Evolutionary conservation across 164 flowering plant genomes (phyloP), one percentile per base, ranked within the genome.

Genomic region (Liriodendron chinense): DNA sequence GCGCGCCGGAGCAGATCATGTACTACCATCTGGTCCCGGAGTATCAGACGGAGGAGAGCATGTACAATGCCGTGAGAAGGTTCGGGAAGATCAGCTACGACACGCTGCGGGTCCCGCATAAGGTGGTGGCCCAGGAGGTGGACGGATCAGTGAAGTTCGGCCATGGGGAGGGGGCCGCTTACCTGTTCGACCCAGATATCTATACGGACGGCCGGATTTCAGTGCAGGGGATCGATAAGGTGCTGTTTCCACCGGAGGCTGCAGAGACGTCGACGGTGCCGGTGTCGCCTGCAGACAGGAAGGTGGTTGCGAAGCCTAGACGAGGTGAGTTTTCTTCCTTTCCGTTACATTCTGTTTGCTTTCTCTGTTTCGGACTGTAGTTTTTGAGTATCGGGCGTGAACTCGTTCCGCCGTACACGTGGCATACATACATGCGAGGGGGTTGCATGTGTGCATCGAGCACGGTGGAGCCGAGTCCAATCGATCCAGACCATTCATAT

Each of bases 31-130:
- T 92, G 49, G 83, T 92, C 21, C 92, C 97, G 7, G 97, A 92
- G 82, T 92, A 92, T 59, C 97, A 92, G 79, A 92, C 94, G 65
- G 97, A 92, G 79, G 97, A 92, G 87, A 92, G 97, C 71, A 92
- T 92, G 97, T 92, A 92, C 78, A 92, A 92, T 77, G 80, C 93
- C 1, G 94, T 89, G n/a, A 79, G 94, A 78, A 79, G 97, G 69
- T 92, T 92, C 72, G 93, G 91, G 74, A 89, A 86, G 81, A 80
- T 92, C 6, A 61, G 69, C 18, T 92, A 92, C 72, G 94, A 90
- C 43, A 90, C 97, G 1, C 75, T 92, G 66, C 72, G 87, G 71
- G 47, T 89, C 77, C 94, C 94, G 0, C 89, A 88, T 34, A 86
- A 85, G 81, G 84, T 92, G 14, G 75, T 78, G 72, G 94, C 94